A percentile compares a stretch with the other conserved stretches of the same genome.
Conservation (phyloP, 2,329 filamentous ascomycete species). For the Madurella mycetomatis region DNA sequence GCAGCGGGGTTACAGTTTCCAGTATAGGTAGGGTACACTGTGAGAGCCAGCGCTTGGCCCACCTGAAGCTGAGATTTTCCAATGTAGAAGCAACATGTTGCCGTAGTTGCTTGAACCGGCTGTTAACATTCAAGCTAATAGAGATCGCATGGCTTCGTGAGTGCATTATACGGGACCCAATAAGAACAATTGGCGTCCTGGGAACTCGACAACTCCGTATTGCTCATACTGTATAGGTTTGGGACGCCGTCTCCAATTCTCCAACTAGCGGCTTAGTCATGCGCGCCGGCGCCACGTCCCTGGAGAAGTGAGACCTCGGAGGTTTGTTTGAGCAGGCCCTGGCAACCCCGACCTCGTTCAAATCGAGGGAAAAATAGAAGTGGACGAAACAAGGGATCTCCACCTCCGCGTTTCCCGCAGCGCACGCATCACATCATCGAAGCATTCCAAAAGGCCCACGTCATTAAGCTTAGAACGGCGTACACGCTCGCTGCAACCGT, state of each 20-base stretch:
- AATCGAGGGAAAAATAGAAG: conserved; percentile 3
- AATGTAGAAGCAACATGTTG: no score
- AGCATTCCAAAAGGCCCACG: background rate
- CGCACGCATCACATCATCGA: background rate
- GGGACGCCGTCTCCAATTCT: no score
- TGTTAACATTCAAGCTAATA: no score
- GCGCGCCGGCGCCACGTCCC: background rate
- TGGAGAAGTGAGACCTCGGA: background rate
- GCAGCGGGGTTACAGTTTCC: background rate
- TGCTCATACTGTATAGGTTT: no score
- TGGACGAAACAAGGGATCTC: conserved; percentile 12
- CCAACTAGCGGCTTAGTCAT: background rate
- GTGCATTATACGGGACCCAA: no score
- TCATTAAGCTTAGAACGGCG: background rate
- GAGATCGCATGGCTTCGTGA: no score
- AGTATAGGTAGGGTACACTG: no score
- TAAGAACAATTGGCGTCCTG: no score
- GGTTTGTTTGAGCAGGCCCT: conserved; percentile 1
- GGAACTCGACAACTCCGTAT: background rate
- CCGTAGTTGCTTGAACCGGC: no score
- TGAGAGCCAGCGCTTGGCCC: no score
- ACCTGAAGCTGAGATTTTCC: no score
- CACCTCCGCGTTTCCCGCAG: conserved; percentile 2
- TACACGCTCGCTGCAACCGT: background rate
- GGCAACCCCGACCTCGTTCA: conserved; percentile 4